Conservation (phyloP, 306 rosid genomes). For the Quercus ilex region DNA sequence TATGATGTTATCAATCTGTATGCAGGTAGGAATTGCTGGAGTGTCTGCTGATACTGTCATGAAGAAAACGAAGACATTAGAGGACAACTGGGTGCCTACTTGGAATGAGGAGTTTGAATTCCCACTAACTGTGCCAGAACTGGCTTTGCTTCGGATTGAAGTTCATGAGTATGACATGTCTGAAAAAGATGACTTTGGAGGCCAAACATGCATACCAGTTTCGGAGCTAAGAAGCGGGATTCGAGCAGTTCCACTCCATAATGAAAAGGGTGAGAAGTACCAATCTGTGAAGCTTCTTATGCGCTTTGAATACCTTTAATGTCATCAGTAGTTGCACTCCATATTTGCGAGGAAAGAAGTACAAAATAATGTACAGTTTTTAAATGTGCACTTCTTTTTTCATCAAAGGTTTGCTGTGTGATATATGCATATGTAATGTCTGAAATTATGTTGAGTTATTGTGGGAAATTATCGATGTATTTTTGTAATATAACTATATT, state of each 20-base stretch:
- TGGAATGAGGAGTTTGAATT: conserved; percentile 84
- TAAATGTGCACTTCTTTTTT: not conserved
- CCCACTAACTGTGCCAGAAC: conserved; percentile 72
- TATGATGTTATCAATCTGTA: not conserved
- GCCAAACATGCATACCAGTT: conserved; percentile 85
- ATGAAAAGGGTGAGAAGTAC: conserved; percentile 69
- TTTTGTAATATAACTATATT: not conserved
- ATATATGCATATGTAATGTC: not conserved
- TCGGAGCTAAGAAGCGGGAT: conserved; percentile 70
- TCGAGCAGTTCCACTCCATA: conserved; percentile 62
- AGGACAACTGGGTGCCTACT: conserved; percentile 82
- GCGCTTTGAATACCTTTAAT: conserved; percentile 69
- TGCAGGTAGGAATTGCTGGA: conserved; percentile 96
- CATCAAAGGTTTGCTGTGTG: not conserved
- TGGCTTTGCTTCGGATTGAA: conserved; percentile 85
- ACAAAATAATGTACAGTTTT: conserved; percentile 19
- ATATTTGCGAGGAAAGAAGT: not conserved
- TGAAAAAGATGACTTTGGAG: conserved; percentile 96
- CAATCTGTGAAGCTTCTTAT: conserved; percentile 77
- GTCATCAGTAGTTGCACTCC: not conserved
- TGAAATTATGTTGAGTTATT: not conserved
- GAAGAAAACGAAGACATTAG: conserved; percentile 75
- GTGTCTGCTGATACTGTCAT: conserved; percentile 68
- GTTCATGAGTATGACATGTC: conserved; percentile 98
- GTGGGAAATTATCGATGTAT: not conserved